Evolutionary conservation across 441 rosid genomes (phyloP).

Genomic region (Aquilaria agallochum): DNA sequence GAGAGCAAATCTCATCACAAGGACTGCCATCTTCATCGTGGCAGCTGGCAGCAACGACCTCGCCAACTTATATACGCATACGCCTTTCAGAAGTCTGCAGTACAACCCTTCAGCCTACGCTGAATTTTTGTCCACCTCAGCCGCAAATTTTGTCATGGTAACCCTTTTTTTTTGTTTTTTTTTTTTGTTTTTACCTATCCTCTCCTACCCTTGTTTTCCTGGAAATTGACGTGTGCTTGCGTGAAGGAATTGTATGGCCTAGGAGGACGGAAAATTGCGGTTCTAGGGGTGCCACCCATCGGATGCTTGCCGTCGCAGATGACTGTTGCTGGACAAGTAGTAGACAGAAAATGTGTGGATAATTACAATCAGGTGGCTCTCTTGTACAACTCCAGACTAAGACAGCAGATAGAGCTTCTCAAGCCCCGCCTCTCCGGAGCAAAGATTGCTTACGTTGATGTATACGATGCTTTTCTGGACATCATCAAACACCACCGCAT

Average conservation of each 20-base stretch:
- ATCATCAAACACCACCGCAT: conserved; percentile 15
- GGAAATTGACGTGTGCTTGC: too few relatives aligned
- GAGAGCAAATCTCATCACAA: conserved; percentile 32
- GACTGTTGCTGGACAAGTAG: conserved; percentile 47
- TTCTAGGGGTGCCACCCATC: conserved; percentile 61
- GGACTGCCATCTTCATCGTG: conserved; percentile 32
- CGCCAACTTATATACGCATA: conserved; percentile 49
- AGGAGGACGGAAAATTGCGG: conserved; percentile 65
- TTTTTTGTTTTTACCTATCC: too few relatives aligned
- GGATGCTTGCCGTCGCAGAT: conserved; percentile 78
- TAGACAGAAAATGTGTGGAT: conserved; percentile 39
- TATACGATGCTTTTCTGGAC: conserved; percentile 27
- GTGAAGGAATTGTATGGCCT: conserved; percentile 48
- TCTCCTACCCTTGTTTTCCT: too few relatives aligned
- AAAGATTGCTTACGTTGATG: conserved; percentile 28
- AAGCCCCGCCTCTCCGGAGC: conserved; percentile 5
- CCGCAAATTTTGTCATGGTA: conserved; percentile 56
- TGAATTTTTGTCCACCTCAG: conserved; percentile 39
- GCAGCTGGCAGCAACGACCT: conserved; percentile 76
- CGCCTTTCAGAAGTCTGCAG: conserved; percentile 23
- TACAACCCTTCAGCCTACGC: conserved; percentile 55
- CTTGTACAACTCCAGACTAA: conserved; percentile 27
- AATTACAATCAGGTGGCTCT: conserved; percentile 29
- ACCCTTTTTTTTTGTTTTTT: too few relatives aligned
- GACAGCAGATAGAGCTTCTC: conserved; percentile 11